phyloP scores from a whole-genome alignment of 345 rosid species.

The Excoecaria cochinchinensis region DNA sequence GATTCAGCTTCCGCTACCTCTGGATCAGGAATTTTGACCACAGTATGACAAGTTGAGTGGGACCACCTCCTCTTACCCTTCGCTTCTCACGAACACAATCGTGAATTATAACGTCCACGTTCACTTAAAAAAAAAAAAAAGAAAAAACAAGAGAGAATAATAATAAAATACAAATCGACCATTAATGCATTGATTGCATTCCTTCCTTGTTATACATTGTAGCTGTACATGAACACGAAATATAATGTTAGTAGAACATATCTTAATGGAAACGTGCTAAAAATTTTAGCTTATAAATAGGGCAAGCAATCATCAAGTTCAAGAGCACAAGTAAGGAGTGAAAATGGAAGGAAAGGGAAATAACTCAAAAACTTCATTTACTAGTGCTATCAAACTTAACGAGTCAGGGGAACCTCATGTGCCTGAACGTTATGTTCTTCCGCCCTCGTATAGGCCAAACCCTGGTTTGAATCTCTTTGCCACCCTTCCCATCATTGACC shows the following conservation, averaged over 20 bases:
- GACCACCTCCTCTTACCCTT: background rate
- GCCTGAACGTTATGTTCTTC: conserved; percentile 34
- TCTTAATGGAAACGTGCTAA: background rate
- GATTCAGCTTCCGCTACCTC: conserved; percentile 3
- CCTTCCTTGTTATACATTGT: background rate
- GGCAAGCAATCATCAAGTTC: background rate
- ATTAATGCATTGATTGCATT: background rate
- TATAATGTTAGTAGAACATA: background rate
- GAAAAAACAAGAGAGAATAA: no score
- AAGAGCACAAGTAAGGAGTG: background rate
- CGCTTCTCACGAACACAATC: background rate
- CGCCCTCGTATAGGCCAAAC: conserved; percentile 31
- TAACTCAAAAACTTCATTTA: conserved; percentile 12
- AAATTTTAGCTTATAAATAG: conserved; percentile 10
- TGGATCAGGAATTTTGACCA: conserved; percentile 3
- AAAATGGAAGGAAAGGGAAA: conserved; percentile 9
- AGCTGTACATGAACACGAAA: conserved; percentile 8
- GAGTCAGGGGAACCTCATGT: conserved; percentile 21
- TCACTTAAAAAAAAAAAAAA: no score
- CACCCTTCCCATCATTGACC: conserved; percentile 33
- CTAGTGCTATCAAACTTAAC: conserved; percentile 32
- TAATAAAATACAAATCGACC: no score
- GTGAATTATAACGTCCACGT: background rate
- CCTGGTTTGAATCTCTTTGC: conserved; percentile 3
- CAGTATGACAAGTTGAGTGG: background rate